These are phyloP conservation scores for Petunia hybrid DNA, from an alignment of 305 asterid genomes.

Conservation along the genomic window DNA sequence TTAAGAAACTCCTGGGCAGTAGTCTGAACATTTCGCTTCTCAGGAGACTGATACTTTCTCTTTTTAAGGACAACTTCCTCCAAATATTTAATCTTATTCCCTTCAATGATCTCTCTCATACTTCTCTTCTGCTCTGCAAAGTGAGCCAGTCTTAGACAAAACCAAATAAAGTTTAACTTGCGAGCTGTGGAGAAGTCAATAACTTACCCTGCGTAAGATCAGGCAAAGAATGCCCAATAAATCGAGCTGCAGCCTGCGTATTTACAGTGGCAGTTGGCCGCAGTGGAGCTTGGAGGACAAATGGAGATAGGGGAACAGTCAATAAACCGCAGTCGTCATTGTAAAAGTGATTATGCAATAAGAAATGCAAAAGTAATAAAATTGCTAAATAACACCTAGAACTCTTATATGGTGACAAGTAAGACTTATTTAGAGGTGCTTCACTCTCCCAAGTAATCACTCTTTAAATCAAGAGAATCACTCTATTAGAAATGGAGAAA, in stretches of 20 bases:
- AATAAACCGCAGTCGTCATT: constrained; percentile 29
- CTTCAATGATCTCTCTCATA: constrained; percentile 81
- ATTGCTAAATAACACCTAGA: too few relatives aligned
- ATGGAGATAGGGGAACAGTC: constrained; percentile 10
- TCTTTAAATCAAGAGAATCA: too few relatives aligned
- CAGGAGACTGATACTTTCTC: constrained; percentile 73
- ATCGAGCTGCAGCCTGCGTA: constrained; percentile 82
- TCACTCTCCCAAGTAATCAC: too few relatives aligned
- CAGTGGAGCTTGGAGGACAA: constrained; percentile 70
- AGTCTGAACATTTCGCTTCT: constrained; percentile 73
- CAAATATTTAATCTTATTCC: constrained; percentile 48
- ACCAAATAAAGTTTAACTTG: neutral
- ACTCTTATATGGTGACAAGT: too few relatives aligned
- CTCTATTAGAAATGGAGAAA: too few relatives aligned
- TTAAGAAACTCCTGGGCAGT: constrained; percentile 97
- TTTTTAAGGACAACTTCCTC: constrained; percentile 68
- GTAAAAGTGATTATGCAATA: neutral
- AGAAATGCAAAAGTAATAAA: too few relatives aligned
- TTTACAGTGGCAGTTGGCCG: constrained; percentile 82
- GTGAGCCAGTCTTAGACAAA: constrained; percentile 20
- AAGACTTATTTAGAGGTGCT: too few relatives aligned
- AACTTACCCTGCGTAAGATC: constrained; percentile 81
- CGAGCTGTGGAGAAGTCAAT: constrained; percentile 5
- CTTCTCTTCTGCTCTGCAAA: constrained; percentile 91
- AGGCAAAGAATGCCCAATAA: constrained; percentile 92